A percentile compares a stretch with the other conserved stretches of the same genome.
phyloP scores from a whole-genome alignment of 2,329 filamentous ascomycete species.

The Trichoderma simmonsii region DNA sequence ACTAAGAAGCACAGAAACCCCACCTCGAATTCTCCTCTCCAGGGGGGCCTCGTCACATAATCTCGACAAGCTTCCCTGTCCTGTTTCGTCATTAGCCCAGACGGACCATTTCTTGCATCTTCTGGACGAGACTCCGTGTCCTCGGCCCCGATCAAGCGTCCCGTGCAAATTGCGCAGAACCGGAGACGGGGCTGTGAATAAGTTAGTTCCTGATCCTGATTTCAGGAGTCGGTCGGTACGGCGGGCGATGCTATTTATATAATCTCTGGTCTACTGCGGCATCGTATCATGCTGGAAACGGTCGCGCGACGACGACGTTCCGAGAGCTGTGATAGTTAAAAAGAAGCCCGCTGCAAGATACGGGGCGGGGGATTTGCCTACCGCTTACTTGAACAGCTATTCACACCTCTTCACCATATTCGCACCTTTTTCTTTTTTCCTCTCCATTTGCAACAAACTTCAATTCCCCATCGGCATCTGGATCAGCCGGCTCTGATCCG shows the following conservation, averaged over 20 bases:
- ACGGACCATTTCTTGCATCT: conserved; percentile 7
- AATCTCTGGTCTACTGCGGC: background rate
- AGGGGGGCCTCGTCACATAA: conserved; percentile 10
- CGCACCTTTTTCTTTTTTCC: background rate
- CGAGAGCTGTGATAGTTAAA: background rate
- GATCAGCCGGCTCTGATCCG: background rate
- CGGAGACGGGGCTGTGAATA: conserved; percentile 3
- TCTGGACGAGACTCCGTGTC: background rate
- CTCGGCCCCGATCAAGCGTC: conserved; percentile 4
- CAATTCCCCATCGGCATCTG: background rate
- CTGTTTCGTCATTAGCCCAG: conserved; percentile 12
- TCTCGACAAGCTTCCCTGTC: conserved; percentile 16
- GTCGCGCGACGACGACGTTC: background rate
- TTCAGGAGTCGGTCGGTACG: conserved; percentile 7
- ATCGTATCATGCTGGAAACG: conserved; percentile 2
- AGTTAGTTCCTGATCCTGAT: background rate
- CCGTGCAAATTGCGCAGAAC: conserved; percentile 10
- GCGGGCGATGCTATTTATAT: conserved; percentile 13
- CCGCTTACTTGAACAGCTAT: background rate
- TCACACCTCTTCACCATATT: background rate
- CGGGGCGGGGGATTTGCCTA: background rate
- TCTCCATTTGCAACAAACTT: background rate
- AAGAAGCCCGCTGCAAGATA: background rate
- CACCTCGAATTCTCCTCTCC: conserved; percentile 10
- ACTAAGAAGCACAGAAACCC: background rate